Evolutionary conservation across 148 eudicot species (phyloP).

Genomic region (Nepenthes gracilis): DNA sequence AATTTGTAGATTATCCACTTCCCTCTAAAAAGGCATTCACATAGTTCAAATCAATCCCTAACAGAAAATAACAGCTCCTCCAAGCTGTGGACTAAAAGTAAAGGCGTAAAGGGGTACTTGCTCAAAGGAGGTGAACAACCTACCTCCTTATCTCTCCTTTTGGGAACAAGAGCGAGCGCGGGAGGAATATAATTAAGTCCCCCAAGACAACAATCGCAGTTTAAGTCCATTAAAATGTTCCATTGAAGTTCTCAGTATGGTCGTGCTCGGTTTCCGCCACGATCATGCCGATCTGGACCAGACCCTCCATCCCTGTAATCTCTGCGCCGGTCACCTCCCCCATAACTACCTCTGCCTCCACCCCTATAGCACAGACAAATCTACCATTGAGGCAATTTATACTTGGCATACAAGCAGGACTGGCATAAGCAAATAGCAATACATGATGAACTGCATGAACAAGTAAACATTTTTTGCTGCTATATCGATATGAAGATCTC

Average conservation of each 20-base stretch:
- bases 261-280: slow-evolving; percentile 74
- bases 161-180: slow-evolving; percentile 39
- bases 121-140: slow-evolving; percentile 52
- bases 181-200: slow-evolving; percentile 35
- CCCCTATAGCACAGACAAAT: slow-evolving; percentile 12
- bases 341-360: slow-evolving; percentile 48
- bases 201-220: slow-evolving; percentile 26
- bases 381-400: neutral
- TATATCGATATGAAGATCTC: too few species aligned
- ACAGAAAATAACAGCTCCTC: slow-evolving; percentile 15
- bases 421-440: neutral
- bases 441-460: neutral
- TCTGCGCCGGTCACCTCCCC: slow-evolving; percentile 54
- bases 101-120: slow-evolving; percentile 16
- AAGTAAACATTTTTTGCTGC: too few species aligned
- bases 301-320: slow-evolving; percentile 59
- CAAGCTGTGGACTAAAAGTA: slow-evolving; percentile 8
- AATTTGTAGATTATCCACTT: slow-evolving; percentile 63
- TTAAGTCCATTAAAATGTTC: slow-evolving; percentile 33
- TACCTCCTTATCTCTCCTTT: slow-evolving; percentile 77
- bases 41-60: slow-evolving; percentile 57
- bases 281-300: slow-evolving; percentile 66
- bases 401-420: neutral
- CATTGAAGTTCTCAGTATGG: slow-evolving; percentile 48
- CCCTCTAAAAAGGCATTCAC: slow-evolving; percentile 77